Conservation (phyloP, 306 rosid genomes). For the Sechiopsis laciniata region DNA sequence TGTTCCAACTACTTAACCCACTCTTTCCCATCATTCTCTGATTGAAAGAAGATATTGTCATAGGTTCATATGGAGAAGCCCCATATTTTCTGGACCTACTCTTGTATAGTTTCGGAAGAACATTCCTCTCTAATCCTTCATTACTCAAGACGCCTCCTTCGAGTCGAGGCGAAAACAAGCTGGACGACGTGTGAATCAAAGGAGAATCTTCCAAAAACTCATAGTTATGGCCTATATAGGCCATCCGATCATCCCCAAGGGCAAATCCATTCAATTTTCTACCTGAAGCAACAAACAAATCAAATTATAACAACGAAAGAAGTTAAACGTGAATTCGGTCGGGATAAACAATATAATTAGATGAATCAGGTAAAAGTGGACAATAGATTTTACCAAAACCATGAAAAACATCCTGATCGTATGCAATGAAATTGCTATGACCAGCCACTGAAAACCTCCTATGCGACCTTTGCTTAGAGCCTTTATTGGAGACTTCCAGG, state of each 20-base stretch:
- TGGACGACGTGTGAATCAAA: constrained; percentile 47
- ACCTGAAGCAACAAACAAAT: constrained; percentile 48
- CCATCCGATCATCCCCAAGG: constrained; percentile 53
- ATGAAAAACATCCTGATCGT: constrained; percentile 65
- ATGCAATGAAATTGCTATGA: constrained; percentile 38
- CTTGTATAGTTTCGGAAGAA: constrained; percentile 39
- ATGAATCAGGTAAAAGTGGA: neutral
- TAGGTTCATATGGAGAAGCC: constrained; percentile 39
- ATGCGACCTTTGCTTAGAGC: constrained; percentile 75
- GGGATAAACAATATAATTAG: neutral
- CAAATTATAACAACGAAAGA: neutral
- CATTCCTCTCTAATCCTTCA: constrained; percentile 52
- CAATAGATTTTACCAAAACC: constrained; percentile 42
- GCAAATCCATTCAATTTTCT: constrained; percentile 63
- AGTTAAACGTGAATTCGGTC: constrained; percentile 3
- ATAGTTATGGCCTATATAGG: constrained; percentile 48
- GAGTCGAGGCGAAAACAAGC: constrained; percentile 57
- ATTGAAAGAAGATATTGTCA: constrained; percentile 26
- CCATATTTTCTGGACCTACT: constrained; percentile 52
- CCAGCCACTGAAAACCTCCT: constrained; percentile 62
- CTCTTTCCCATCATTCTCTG: constrained; percentile 44
- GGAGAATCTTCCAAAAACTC: constrained; percentile 79
- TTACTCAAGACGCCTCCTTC: constrained; percentile 43
- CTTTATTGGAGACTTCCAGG: constrained; percentile 69
- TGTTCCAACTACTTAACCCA: constrained; percentile 39